Evolutionary conservation across 2,329 filamentous ascomycete genomes (phyloP).

Genomic region (Shiraia sp.): DNA sequence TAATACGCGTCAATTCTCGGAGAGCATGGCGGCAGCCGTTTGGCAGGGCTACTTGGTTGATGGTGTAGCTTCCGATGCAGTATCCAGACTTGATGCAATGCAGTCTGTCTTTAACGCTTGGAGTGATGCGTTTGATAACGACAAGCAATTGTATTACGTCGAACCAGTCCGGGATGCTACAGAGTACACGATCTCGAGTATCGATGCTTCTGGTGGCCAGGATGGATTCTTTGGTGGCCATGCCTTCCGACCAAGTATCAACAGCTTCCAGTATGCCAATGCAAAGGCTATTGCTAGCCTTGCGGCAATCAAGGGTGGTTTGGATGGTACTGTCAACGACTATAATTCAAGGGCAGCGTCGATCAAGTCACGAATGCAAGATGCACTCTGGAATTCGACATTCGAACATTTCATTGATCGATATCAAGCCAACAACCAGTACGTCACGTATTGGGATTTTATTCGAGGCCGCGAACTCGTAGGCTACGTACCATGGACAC

Average conservation of each 20-base stretch:
- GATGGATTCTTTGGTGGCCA: constrained; percentile 49
- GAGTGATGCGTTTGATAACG: constrained; percentile 44
- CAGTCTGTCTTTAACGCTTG: constrained; percentile 44
- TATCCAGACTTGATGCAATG: constrained; percentile 42
- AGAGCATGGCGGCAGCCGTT: constrained; percentile 48
- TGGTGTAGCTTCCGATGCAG: constrained; percentile 41
- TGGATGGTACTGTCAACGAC: constrained; percentile 9
- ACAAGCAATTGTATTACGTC: constrained; percentile 50
- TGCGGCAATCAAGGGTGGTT: constrained; percentile 36
- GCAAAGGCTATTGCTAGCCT: constrained; percentile 48
- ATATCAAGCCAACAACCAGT: constrained; percentile 44
- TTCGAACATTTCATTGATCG: constrained; percentile 52
- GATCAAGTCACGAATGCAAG: constrained; percentile 45
- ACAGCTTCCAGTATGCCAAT: constrained; percentile 51
- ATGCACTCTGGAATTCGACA: constrained; percentile 50
- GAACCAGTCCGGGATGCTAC: constrained; percentile 51
- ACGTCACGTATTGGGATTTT: constrained; percentile 46
- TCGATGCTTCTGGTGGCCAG: constrained; percentile 46
- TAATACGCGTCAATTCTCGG: constrained; percentile 50
- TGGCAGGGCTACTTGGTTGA: constrained; percentile 50
- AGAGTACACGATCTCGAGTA: constrained; percentile 52
- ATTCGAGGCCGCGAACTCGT: constrained; percentile 52
- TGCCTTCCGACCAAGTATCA: constrained; percentile 51
- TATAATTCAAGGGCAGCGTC: constrained; percentile 34
- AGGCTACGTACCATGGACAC: constrained; percentile 50